Conservation (phyloP, 140 eudicot genomes). For the Bidens hawaiensis region DNA sequence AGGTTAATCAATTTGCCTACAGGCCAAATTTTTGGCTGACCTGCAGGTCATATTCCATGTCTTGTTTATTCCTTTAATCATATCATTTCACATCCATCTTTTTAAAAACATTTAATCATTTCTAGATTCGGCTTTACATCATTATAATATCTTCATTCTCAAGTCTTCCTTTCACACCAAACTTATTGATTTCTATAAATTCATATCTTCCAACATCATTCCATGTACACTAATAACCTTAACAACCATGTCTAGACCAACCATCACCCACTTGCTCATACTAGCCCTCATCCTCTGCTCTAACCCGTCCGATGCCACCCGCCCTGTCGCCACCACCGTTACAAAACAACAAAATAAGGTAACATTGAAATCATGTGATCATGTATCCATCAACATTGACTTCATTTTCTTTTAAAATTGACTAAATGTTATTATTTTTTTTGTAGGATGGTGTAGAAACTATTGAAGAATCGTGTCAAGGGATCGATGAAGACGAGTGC, state of each 20-base stretch:
- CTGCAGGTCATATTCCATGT: slow-evolving; percentile 16
- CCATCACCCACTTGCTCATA: slow-evolving; percentile 26
- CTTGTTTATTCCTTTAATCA: slow-evolving; percentile 12
- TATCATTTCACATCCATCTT: slow-evolving; percentile 17
- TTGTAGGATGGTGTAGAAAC: slow-evolving; percentile 24
- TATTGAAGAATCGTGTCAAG: slow-evolving; percentile 30
- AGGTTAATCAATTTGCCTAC: slow-evolving; percentile 16
- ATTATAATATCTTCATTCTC: not conserved
- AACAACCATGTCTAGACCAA: slow-evolving; percentile 33
- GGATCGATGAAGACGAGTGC: slow-evolving; percentile 35
- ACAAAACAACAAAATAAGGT: slow-evolving; percentile 30
- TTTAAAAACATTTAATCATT: not conserved
- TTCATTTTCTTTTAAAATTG: not conserved
- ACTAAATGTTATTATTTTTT: not conserved
- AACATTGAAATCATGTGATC: not conserved
- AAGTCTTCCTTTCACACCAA: slow-evolving; percentile 25
- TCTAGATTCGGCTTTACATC: slow-evolving; percentile 21
- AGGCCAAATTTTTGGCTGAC: slow-evolving; percentile 20
- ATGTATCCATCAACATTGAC: not conserved
- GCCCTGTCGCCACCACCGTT: slow-evolving; percentile 19
- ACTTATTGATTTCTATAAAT: slow-evolving; percentile 26
- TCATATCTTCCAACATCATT: slow-evolving; percentile 3
- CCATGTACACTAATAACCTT: not conserved
- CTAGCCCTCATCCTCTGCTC: slow-evolving; percentile 38
- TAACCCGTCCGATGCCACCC: slow-evolving; percentile 25